Evolutionary conservation across 139 green algal genomes (phyloP), one percentile per base, ranked within the genome.

Genomic region (Chlamydomonas sp.): DNA sequence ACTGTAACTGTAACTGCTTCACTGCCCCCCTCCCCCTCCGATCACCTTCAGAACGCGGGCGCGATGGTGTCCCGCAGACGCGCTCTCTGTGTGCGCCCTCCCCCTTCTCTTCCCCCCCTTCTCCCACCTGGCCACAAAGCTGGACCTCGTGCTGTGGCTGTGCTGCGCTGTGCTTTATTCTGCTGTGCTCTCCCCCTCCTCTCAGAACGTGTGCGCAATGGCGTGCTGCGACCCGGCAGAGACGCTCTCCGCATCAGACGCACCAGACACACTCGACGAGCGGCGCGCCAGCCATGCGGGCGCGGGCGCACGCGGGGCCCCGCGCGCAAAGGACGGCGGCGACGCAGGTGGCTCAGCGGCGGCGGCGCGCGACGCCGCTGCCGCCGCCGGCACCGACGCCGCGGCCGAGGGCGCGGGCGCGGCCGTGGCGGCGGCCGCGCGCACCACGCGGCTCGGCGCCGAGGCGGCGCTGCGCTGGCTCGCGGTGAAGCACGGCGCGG

Each of bases 121-220:
- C n/a, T n/a, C n/a, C n/a, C n/a, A n/a, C n/a, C n/a, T n/a, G n/a
- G n/a, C n/a, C n/a, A n/a, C n/a, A n/a, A n/a, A n/a, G n/a, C n/a
- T n/a, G n/a, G n/a, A n/a, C n/a, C n/a, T n/a, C n/a, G n/a, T n/a
- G n/a, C n/a, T n/a, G n/a, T n/a, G n/a, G n/a, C n/a, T n/a, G n/a
- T n/a, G n/a, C n/a, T n/a, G n/a, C n/a, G n/a, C n/a, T n/a, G n/a
- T n/a, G n/a, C n/a, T n/a, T n/a, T n/a, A n/a, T n/a, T n/a, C n/a
- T n/a, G n/a, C n/a, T n/a, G n/a, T n/a, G n/a, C n/a, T n/a, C n/a
- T n/a, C n/a, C n/a, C n/a, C n/a, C n/a, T n/a, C n/a, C n/a, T n/a
- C n/a, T n/a, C 83, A 76, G 58, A 97, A 98, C 72, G 39, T 97
- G 1, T 89, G 74, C 39, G 54, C 34, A 24, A 87, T 97, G 81